Conservation (phyloP, 2,329 filamentous ascomycete genomes). For the Pseudogymnoascus sp. region DNA sequence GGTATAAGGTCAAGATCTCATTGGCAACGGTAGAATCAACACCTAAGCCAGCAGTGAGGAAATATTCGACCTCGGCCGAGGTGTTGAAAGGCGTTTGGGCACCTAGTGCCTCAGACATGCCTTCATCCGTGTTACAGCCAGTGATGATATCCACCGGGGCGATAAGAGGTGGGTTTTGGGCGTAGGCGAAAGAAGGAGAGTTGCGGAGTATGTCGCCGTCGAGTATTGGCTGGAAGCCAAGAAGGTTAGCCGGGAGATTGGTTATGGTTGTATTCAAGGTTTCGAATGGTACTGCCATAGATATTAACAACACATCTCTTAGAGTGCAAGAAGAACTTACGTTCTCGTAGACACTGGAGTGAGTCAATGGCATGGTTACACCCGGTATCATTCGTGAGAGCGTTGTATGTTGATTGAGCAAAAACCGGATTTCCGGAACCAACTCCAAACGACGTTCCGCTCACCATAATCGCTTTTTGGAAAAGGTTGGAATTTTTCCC, state of each 20-base stretch:
- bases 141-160: conserved; percentile 53
- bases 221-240: conserved; percentile 60
- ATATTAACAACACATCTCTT: conserved; percentile 9
- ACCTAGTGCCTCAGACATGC: conserved; percentile 33
- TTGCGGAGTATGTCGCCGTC: conserved; percentile 47
- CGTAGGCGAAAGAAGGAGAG: conserved; percentile 54
- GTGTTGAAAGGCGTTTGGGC: background rate
- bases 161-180: conserved; percentile 43
- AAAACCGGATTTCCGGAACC: background rate
- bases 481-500: conserved; percentile 35
- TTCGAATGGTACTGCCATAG: conserved; percentile 37
- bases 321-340: conserved; percentile 39
- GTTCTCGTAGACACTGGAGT: conserved; percentile 50
- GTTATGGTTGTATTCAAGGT: conserved; percentile 38
- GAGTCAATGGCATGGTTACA: conserved; percentile 46
- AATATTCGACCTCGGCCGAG: background rate
- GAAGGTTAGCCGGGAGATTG: conserved; percentile 52
- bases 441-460: conserved; percentile 31
- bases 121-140: conserved; percentile 66
- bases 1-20: conserved; percentile 10
- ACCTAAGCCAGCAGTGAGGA: conserved; percentile 31
- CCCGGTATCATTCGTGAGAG: conserved; percentile 46
- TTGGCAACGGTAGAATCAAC: conserved; percentile 37
- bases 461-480: conserved; percentile 50
- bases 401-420: conserved; percentile 38